Percentiles rank a stretch among this genome's conserved stretches.
Evolutionary conservation across 129 eudicot species (phyloP).

Genomic region (Glebionis coronaria): DNA sequence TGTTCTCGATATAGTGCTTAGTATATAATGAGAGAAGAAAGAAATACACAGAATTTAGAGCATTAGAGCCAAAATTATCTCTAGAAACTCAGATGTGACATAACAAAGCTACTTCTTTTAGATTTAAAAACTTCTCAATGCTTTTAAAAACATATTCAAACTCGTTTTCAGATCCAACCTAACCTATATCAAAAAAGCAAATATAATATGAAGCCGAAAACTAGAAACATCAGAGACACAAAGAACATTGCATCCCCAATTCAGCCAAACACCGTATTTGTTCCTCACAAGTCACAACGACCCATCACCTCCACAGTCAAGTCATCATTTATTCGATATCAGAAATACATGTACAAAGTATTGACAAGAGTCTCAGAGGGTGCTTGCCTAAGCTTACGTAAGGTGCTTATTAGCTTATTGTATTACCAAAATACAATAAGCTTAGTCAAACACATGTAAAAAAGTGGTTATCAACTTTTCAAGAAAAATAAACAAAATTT

Average conservation of each 20-base stretch:
- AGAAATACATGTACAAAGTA: too few species aligned
- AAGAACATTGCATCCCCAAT: too few species aligned
- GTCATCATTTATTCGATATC: too few species aligned
- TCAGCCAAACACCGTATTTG: too few species aligned
- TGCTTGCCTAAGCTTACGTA: too few species aligned
- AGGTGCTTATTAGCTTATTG: too few species aligned
- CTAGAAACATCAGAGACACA: too few species aligned
- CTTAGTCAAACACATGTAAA: background rate
- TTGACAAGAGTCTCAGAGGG: too few species aligned
- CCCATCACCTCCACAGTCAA: too few species aligned
- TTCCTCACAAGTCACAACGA: too few species aligned
- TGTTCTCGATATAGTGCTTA: background rate
- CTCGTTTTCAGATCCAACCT: background rate
- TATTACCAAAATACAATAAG: background rate
- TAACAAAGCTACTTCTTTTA: background rate
- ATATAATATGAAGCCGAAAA: background rate
- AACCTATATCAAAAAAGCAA: background rate
- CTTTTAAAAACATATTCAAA: background rate
- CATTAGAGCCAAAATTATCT: background rate
- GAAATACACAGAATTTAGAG: background rate
- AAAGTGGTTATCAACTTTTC: background rate
- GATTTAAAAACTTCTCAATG: background rate
- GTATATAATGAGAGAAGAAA: background rate
- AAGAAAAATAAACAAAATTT: too few species aligned
- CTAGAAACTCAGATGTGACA: background rate